A percentile compares a stretch with the other conserved stretches of the same genome.
Evolutionary conservation across 2,329 filamentous ascomycete species (phyloP).

Genomic region (Phaeosphaeria sp.): DNA sequence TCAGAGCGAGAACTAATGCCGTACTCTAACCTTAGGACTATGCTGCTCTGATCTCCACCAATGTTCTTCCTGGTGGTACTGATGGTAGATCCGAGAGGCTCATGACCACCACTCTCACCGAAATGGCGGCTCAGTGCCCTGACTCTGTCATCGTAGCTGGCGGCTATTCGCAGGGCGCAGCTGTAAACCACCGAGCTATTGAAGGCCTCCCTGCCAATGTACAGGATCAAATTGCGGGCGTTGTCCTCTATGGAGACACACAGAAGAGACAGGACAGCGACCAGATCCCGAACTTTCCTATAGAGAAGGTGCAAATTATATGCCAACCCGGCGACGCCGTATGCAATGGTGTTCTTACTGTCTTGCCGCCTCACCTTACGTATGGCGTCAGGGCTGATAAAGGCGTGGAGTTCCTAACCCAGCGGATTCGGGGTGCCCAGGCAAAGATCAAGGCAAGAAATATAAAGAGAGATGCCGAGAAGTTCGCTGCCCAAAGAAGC

Average conservation of each 20-base stretch:
- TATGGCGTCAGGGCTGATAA: slow-evolving; percentile 38
- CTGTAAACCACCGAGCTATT: slow-evolving; percentile 44
- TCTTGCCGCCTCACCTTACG: slow-evolving; percentile 39
- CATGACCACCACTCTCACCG: slow-evolving; percentile 30
- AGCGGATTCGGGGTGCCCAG: slow-evolving; percentile 34
- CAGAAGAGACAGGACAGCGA: slow-evolving; percentile 49
- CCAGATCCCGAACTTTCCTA: slow-evolving; percentile 51
- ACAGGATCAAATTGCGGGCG: slow-evolving; percentile 47
- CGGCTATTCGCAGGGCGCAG: slow-evolving; percentile 43
- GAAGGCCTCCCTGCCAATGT: slow-evolving; percentile 30
- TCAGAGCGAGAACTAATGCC: neutral
- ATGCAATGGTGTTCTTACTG: slow-evolving; percentile 53
- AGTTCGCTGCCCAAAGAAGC: slow-evolving; percentile 1
- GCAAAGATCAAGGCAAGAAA: slow-evolving; percentile 38
- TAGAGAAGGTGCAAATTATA: slow-evolving; percentile 55
- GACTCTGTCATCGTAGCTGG: slow-evolving; percentile 39
- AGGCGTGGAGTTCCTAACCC: slow-evolving; percentile 34
- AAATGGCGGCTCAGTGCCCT: slow-evolving; percentile 40
- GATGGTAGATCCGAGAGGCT: slow-evolving; percentile 25
- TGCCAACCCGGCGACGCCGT: slow-evolving; percentile 61
- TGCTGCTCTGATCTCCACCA: slow-evolving; percentile 33
- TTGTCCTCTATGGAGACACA: slow-evolving; percentile 56
- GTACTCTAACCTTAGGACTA: slow-evolving; percentile 22
- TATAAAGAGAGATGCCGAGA: slow-evolving; percentile 24
- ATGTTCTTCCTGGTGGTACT: slow-evolving; percentile 40